phyloP scores from a whole-genome alignment of 192 early-diverging fungal genomes.

The Coemansia sp. region DNA sequence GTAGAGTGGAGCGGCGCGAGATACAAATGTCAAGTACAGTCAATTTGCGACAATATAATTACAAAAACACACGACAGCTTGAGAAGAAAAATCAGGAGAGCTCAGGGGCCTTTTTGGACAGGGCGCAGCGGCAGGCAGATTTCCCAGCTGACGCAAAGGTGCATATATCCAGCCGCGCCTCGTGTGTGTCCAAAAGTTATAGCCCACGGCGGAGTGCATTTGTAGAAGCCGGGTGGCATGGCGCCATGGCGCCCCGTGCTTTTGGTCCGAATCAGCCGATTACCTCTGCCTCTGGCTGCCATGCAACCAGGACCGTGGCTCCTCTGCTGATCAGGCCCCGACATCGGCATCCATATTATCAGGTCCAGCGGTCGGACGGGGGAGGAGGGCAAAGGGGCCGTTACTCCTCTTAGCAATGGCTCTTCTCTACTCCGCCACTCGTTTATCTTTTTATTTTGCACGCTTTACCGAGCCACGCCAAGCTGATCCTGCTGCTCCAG shows the following conservation, averaged over 20 bases:
- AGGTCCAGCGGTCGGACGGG: not conserved
- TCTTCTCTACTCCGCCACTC: conserved; percentile 3
- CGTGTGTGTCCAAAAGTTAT: not conserved
- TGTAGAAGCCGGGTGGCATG: too few relatives aligned
- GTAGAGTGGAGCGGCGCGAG: not conserved
- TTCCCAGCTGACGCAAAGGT: not conserved
- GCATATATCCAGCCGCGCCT: not conserved
- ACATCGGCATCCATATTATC: not conserved
- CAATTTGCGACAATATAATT: not conserved
- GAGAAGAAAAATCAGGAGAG: not conserved
- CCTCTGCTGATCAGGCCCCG: not conserved
- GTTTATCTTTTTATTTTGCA: not conserved
- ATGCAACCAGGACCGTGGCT: not conserved
- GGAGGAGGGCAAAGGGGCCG: not conserved
- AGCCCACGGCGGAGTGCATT: not conserved
- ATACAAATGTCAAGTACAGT: not conserved
- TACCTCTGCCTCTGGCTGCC: not conserved
- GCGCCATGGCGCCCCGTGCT: not conserved
- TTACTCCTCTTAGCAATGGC: not conserved
- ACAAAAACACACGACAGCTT: not conserved
- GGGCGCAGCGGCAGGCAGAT: too few relatives aligned
- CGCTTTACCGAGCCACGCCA: not conserved
- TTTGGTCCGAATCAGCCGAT: not conserved
- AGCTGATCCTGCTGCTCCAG: not conserved
- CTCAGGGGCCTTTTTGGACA: not conserved